A percentile compares a stretch with the other conserved stretches of the same genome.
These are phyloP conservation scores for Linderniella brevidens DNA, from an alignment of 257 asterid species.

Conservation along the genomic window DNA sequence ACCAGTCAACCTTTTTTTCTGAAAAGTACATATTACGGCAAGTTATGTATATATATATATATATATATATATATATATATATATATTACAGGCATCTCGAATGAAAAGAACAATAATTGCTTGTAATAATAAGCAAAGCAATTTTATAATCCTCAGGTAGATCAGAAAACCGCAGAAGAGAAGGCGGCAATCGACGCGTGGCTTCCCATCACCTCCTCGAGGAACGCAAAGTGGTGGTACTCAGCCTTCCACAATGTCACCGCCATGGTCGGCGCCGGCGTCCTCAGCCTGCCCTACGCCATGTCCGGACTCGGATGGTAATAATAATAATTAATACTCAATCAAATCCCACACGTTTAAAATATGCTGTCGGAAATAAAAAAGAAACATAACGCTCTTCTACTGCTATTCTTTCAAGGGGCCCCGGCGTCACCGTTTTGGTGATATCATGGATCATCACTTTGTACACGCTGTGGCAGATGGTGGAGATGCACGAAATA, in stretches of 20 bases:
- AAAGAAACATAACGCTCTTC: background rate
- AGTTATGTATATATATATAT: too few relatives aligned
- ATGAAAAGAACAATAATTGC: too few relatives aligned
- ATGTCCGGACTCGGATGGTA: constrained; percentile 37
- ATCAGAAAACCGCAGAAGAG: constrained; percentile 11
- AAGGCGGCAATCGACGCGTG: constrained; percentile 31
- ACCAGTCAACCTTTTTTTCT: too few relatives aligned
- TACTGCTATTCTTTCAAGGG: constrained; percentile 15
- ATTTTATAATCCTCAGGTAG: too few relatives aligned
- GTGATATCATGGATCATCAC: constrained; percentile 38
- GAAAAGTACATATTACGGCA: too few relatives aligned
- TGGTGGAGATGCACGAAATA: constrained; percentile 64
- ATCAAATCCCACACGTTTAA: too few relatives aligned
- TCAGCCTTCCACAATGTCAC: constrained; percentile 38
- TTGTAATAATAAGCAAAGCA: too few relatives aligned
- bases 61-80: too few relatives aligned
- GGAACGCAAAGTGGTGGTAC: constrained; percentile 41
- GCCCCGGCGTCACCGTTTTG: constrained; percentile 29
- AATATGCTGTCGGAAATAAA: too few relatives aligned
- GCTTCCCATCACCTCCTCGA: constrained; percentile 36
- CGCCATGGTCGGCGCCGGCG: constrained; percentile 40
- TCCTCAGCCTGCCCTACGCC: constrained; percentile 29
- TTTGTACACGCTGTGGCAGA: constrained; percentile 42
- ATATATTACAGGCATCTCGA: too few relatives aligned
- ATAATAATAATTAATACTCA: too few relatives aligned